Evolutionary conservation across 441 rosid genomes (phyloP).

Genomic region (Brassica hybrid): DNA sequence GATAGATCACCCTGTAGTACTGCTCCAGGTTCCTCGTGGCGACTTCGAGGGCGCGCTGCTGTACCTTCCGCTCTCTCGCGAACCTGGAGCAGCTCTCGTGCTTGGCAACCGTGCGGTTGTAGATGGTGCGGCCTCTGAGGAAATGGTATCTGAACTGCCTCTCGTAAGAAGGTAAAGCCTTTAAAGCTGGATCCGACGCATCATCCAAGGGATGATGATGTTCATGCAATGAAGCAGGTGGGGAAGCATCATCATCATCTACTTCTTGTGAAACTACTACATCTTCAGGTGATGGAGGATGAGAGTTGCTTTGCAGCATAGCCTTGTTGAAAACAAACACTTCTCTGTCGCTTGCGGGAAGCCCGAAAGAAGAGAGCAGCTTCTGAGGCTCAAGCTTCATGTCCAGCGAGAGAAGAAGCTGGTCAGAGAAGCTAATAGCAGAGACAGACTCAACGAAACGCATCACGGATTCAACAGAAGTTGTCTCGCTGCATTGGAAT

Average conservation of each 20-base stretch:
- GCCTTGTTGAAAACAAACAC: conserved; percentile 82
- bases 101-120: conserved; percentile 58
- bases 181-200: conserved; percentile 92
- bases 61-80: conserved; percentile 82
- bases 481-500: conserved; percentile 71
- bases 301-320: conserved; percentile 68
- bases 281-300: conserved; percentile 71
- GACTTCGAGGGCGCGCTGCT: conserved; percentile 87
- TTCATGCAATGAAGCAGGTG: conserved; percentile 52
- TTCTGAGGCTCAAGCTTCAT: conserved; percentile 85
- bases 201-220: conserved; percentile 86
- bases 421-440: conserved; percentile 70
- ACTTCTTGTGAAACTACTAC: conserved; percentile 58
- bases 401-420: conserved; percentile 82
- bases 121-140: conserved; percentile 64
- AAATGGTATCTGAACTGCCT: conserved; percentile 85
- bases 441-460: conserved; percentile 60
- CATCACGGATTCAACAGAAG: conserved; percentile 79
- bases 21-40: conserved; percentile 85
- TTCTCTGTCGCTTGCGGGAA: conserved; percentile 73
- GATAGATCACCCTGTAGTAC: conserved; percentile 76
- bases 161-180: conserved; percentile 92
- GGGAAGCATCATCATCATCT: conserved; percentile 52
- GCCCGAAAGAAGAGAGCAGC: conserved; percentile 77
- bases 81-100: conserved; percentile 70